Conservation (phyloP, 176 grass and related monocot species). For the Sorghum bicolor region Sorghum_bicolor_NCBIv3 NC_012879.2:7799001-7799500, state of each 20-base stretch:
- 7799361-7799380: neutral
- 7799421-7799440: slow-evolving; percentile 24
- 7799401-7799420: neutral
- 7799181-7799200: neutral
- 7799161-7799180: neutral
- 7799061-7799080: no score
- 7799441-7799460: slow-evolving; percentile 10
- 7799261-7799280: neutral
- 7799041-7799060: no score
- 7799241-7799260: neutral
- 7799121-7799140: no score
- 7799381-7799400: slow-evolving; percentile 1
- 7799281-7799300: neutral
- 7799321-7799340: neutral
- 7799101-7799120: no score
- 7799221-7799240: neutral
- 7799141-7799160: no score
- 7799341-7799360: neutral
- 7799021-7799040: no score
- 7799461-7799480: slow-evolving; percentile 20
- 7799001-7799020: no score
- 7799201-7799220: neutral
- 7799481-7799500: slow-evolving; percentile 4
- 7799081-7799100: no score
- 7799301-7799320: neutral